Conservation (phyloP, 805 yeast genomes). For the Candida vartiovaarae region DNA sequence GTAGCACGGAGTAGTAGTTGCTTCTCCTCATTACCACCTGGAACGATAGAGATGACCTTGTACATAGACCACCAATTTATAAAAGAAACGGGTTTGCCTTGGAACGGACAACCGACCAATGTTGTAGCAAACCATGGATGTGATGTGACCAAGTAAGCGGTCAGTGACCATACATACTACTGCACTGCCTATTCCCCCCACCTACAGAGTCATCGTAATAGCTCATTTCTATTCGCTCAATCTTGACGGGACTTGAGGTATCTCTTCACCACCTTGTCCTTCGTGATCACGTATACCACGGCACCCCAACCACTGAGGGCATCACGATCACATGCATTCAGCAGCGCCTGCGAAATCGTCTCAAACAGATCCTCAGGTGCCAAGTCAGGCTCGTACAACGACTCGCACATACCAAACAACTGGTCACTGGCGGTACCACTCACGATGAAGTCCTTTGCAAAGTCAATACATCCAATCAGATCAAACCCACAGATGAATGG, state of each 20-base stretch:
- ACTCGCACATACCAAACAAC: conserved; percentile 97
- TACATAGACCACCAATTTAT: no score
- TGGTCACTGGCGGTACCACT: conserved; percentile 97
- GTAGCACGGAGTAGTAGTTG: no score
- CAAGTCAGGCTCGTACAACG: conserved; percentile 86
- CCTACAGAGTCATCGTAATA: no score
- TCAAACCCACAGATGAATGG: conserved; percentile 97
- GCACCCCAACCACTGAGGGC: conserved; percentile 99
- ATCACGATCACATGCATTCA: conserved; percentile 96
- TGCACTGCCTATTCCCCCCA: no score
- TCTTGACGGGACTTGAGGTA: conserved; percentile 94
- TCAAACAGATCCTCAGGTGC: conserved; percentile 95
- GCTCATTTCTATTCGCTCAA: conserved; percentile 25
- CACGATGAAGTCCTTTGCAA: conserved; percentile 89
- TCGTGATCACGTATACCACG: conserved; percentile 83
- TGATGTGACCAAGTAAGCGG: no score
- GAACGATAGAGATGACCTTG: no score
- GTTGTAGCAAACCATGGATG: no score
- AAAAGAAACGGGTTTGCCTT: no score
- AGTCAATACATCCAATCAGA: conserved; percentile 93
- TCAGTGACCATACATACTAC: no score
- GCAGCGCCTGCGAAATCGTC: conserved; percentile 86
- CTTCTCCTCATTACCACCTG: no score
- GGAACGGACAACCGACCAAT: no score
- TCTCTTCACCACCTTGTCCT: conserved; percentile 84